Evolutionary conservation across 75 land plant species (phyloP).

Genomic region (Cryptomeria japonica): DNA sequence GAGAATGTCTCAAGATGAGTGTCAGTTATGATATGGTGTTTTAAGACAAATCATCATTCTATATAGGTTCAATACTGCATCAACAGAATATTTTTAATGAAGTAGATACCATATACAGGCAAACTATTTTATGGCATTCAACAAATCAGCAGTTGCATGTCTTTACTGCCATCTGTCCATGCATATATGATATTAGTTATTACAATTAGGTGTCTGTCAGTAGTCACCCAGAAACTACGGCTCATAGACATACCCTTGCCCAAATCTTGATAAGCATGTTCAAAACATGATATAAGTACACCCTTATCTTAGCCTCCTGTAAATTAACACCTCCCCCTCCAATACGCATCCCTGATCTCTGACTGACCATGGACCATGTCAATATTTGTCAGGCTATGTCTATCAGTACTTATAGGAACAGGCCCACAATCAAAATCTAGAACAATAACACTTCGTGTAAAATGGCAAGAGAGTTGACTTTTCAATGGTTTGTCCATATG

Average conservation of each 20-base stretch:
- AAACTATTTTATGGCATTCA: not conserved
- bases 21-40: not conserved
- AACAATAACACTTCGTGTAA: not conserved
- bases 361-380: not conserved
- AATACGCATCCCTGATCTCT: not conserved
- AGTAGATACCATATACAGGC: not conserved
- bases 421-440: not conserved
- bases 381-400: not conserved
- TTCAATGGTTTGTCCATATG: not conserved
- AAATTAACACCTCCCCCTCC: not conserved
- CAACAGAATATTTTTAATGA: not conserved
- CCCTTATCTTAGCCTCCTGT: not conserved
- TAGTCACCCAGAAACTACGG: not conserved
- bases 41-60: not conserved
- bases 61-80: not conserved
- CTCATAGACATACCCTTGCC: not conserved
- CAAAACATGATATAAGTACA: too few relatives aligned
- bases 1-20: not conserved
- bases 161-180: not conserved
- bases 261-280: not conserved
- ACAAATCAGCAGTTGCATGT: not conserved
- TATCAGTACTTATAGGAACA: not conserved
- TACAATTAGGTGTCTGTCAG: not conserved
- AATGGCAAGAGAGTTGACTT: not conserved
- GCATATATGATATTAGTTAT: not conserved